A percentile compares a stretch with the other conserved stretches of the same genome.
phyloP scores from a whole-genome alignment of 176 grass and related monocot species.

The Avena eriantha region DNA sequence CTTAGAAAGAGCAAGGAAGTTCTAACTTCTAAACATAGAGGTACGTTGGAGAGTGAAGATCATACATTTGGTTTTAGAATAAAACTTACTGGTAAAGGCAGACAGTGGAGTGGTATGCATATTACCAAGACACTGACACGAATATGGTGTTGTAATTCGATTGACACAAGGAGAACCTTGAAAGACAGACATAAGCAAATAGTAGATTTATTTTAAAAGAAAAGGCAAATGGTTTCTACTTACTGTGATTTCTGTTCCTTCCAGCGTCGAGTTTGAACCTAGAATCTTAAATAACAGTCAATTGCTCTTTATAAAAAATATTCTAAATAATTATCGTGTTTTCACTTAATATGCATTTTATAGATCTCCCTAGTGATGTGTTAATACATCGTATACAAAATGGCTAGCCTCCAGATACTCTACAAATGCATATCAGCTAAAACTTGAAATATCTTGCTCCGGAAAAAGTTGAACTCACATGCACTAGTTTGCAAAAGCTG shows the following conservation, averaged over 20 bases:
- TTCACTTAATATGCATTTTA: not conserved
- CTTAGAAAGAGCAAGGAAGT: not conserved
- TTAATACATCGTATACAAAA: not conserved
- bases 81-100: not conserved
- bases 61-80: slow-evolving; percentile 5
- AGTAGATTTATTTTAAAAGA: not conserved
- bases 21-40: slow-evolving; percentile 4
- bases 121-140: not conserved
- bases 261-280: not conserved
- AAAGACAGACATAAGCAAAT: not conserved
- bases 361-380: not conserved
- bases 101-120: not conserved
- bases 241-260: not conserved
- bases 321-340: not conserved
- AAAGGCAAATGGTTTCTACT: not conserved
- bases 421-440: not conserved
- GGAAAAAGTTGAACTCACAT: not conserved
- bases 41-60: not conserved
- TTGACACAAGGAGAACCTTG: not conserved
- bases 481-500: slow-evolving; percentile 13
- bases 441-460: not conserved
- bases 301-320: not conserved
- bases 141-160: too few species aligned
- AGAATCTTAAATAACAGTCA: not conserved
- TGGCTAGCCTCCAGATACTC: not conserved